Evolutionary conservation across 768 basidiomycete genomes (phyloP).

Genomic region (Heimioporus sp.): DNA sequence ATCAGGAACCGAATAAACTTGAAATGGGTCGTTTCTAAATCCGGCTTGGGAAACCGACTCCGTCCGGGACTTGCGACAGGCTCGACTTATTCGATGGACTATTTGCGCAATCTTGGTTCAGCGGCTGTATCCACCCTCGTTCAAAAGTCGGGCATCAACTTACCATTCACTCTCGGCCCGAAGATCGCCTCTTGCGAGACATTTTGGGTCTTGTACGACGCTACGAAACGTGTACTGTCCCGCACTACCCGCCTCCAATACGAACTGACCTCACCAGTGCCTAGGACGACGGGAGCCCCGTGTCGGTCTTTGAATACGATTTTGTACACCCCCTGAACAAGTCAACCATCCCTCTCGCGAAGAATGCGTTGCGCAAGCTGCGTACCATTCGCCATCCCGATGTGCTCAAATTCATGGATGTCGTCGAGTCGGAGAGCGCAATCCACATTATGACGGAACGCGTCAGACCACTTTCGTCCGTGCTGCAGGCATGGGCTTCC

Average conservation of each 20-base stretch:
- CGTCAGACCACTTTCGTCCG: conserved; percentile 67
- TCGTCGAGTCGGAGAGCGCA: conserved; percentile 81
- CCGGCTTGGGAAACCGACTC: no score
- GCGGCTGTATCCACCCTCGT: conserved; percentile 89
- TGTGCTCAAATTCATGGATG: conserved; percentile 93
- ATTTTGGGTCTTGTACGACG: conserved; percentile 87
- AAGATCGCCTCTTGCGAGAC: conserved; percentile 67
- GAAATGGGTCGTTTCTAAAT: no score
- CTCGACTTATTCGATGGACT: conserved; percentile 58
- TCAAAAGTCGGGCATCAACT: conserved; percentile 86
- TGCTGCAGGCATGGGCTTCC: conserved; percentile 60
- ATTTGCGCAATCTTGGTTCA: conserved; percentile 76
- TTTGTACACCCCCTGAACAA: conserved; percentile 57
- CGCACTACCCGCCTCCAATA: conserved; percentile 3
- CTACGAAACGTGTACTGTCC: conserved; percentile 71
- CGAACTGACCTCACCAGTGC: conserved; percentile 13
- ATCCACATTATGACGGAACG: conserved; percentile 96
- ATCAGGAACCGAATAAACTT: no score
- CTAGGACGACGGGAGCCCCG: conserved; percentile 83
- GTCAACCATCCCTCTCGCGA: conserved; percentile 70
- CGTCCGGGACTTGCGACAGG: no score
- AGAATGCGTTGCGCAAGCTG: conserved; percentile 87
- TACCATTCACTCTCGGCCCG: conserved; percentile 82
- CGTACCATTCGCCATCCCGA: conserved; percentile 94
- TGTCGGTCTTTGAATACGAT: conserved; percentile 94